Evolutionary conservation across 1,284 basidiomycete genomes (phyloP).

Genomic region (Tylopilus orsonianus): DNA sequence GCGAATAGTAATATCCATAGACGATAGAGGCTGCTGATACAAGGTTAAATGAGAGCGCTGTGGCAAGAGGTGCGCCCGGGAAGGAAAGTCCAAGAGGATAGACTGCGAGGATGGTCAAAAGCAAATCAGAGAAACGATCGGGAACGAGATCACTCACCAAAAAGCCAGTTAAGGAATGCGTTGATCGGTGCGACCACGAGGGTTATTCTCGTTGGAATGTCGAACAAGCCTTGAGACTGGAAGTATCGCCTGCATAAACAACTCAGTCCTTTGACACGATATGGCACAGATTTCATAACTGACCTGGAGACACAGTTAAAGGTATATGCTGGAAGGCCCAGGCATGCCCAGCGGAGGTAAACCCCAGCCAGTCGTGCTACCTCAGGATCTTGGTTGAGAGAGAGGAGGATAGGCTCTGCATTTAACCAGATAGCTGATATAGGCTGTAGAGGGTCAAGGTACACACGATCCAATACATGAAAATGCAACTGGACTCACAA

Average conservation of each 20-base stretch:
- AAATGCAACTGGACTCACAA: constrained; percentile 44
- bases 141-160: constrained; percentile 50
- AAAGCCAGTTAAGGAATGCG: constrained; percentile 78
- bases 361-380: constrained; percentile 78
- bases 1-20: constrained; percentile 76
- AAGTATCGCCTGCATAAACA: constrained; percentile 68
- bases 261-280: constrained; percentile 4
- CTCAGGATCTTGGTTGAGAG: constrained; percentile 84
- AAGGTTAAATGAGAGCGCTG: constrained; percentile 86
- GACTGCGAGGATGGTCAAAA: constrained; percentile 53
- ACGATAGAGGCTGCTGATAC: constrained; percentile 67
- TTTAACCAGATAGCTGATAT: constrained; percentile 77
- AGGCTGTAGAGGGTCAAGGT: constrained; percentile 45
- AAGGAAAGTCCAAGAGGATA: constrained; percentile 83
- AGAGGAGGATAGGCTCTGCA: constrained; percentile 77
- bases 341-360: constrained; percentile 76
- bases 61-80: constrained; percentile 90
- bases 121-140: constrained; percentile 5
- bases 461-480: not conserved
- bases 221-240: constrained; percentile 87
- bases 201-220: constrained; percentile 85
- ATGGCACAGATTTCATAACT: constrained; percentile 15
- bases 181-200: constrained; percentile 88
- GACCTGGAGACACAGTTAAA: constrained; percentile 73
- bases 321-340: constrained; percentile 89